Evolutionary conservation across 805 yeast genomes (phyloP), one percentile per base, ranked within the genome.

Genomic region (Nakazawaea sp.): DNA sequence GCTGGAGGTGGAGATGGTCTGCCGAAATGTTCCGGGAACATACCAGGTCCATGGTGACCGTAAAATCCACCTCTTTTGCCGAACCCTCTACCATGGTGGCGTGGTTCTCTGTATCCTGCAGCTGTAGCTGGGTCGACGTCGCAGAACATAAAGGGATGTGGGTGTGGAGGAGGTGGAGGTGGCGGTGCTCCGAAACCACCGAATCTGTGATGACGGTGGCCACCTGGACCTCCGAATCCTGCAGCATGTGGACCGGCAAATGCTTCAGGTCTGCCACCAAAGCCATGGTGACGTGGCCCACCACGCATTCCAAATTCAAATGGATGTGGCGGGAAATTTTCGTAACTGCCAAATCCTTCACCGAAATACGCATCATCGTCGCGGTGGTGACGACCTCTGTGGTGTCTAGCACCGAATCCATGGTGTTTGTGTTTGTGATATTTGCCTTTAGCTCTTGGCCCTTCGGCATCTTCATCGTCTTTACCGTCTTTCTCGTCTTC

Each of bases 161-260:
- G 21, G 24, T 30, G 33, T 4, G 24, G 24, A 13, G 34, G 34
- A n/a, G 35, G 33, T 18, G 33, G 33, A 8, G 24, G 29, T 24
- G 35, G 35, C 4, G 34, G 34, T 8, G 15, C 25, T 5, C 27
- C 26, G 11, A 18, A 23, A 18, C 12, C 13, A 18, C 18, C 27
- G 9, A 7, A 7, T 20, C 35, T 16, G 11, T 18, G 27, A 6
- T 20, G 16, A n/a, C 27, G 15, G 19, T 26, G 28, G 28, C 15
- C 28, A 8, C 28, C 28, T 26, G 28, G 28, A 3, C 23, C 33
- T 12, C 33, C 23, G 12, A 18, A 18, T 4, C 24, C 24, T 10
- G 16, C 5, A 7, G 4, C 31, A 12, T 28, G 31, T 12, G 19
- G 16, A 16, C n/a, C n/a, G n/a, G n/a, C n/a, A n/a, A n/a, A n/a